Evolutionary conservation across 2,329 filamentous ascomycete genomes (phyloP).

Genomic region (Microdochium paspali): DNA sequence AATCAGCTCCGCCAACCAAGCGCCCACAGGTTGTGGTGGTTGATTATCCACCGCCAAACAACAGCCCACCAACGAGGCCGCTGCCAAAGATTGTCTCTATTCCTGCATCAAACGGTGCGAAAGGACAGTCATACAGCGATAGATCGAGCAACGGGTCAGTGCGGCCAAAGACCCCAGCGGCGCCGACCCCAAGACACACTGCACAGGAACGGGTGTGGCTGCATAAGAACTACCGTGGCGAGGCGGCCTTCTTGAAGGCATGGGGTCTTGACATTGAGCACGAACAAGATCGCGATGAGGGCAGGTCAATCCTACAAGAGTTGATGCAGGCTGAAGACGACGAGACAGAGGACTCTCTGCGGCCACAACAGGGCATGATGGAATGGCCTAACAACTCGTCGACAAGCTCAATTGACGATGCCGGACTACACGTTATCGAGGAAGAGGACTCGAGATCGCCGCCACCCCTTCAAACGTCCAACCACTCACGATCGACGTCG

Average conservation of each 20-base stretch:
- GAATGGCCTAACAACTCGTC: neutral
- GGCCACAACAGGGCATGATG: constrained; percentile 1
- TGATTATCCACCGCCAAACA: neutral
- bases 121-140: constrained; percentile 2
- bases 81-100: neutral
- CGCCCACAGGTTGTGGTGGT: neutral
- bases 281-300: constrained; percentile 15
- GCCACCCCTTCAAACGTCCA: constrained; percentile 1
- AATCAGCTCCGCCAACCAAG: neutral
- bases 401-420: constrained; percentile 2
- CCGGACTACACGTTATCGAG: constrained; percentile 9
- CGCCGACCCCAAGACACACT: constrained; percentile 5
- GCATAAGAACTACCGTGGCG: constrained; percentile 16
- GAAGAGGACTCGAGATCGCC: constrained; percentile 10
- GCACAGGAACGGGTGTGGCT: constrained; percentile 15
- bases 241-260: constrained; percentile 15
- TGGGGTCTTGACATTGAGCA: constrained; percentile 15
- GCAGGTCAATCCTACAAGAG: constrained; percentile 12
- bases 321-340: constrained; percentile 13
- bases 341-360: constrained; percentile 6
- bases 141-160: neutral
- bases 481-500: neutral
- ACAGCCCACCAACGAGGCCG: neutral
- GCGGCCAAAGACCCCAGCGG: constrained; percentile 1
- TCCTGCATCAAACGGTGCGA: neutral